phyloP scores from a whole-genome alignment of 2,329 filamentous ascomycete species.

The Venturiaceae sp. region DNA sequence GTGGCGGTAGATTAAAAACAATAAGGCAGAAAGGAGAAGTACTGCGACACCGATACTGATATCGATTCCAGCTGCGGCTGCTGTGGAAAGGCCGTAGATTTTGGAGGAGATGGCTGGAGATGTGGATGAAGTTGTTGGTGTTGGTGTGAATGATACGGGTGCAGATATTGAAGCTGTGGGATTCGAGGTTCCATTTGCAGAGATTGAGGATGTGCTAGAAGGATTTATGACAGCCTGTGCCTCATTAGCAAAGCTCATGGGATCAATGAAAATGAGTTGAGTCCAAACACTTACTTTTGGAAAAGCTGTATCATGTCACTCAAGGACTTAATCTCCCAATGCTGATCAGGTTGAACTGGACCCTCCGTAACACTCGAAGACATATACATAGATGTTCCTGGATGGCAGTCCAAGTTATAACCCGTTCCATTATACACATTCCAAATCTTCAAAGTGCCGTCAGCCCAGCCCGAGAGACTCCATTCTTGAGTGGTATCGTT shows the following conservation, averaged over 20 bases:
- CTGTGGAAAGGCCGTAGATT: not conserved
- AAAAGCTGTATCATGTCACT: not conserved
- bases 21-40: not conserved
- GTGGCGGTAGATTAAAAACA: not conserved
- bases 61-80: not conserved
- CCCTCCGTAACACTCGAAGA: not conserved
- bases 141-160: not conserved
- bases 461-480: not conserved
- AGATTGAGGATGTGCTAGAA: not conserved
- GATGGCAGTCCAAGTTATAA: conserved; percentile 13
- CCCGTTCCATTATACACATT: conserved; percentile 15
- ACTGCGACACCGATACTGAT: not conserved
- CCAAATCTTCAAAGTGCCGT: conserved; percentile 10
- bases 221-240: not conserved
- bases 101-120: not conserved
- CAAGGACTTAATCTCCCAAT: not conserved
- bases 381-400: conserved; percentile 11
- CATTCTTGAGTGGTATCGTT: not conserved
- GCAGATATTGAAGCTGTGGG: not conserved
- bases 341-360: not conserved
- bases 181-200: too few species aligned
- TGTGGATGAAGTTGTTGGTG: not conserved
- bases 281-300: not conserved
- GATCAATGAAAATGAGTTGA: not conserved
- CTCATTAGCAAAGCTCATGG: too few species aligned